These are phyloP conservation scores for California macrophylla DNA, from an alignment of 441 rosid genomes.

Conservation along the genomic window DNA sequence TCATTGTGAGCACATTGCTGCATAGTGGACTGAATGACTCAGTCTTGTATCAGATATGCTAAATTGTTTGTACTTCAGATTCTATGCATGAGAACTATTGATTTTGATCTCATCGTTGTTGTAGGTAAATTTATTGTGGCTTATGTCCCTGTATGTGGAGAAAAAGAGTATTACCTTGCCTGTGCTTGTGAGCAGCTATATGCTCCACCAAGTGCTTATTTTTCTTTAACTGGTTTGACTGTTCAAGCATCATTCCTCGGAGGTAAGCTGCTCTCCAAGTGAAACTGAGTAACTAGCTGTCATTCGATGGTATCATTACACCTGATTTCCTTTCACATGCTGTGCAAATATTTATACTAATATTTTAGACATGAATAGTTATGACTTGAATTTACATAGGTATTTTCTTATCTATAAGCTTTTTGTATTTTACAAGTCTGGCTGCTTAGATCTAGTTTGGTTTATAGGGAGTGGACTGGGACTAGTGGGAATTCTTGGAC, in stretches of 20 bases:
- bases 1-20: background rate
- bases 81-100: background rate
- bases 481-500: background rate
- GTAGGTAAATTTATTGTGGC: constrained; percentile 78
- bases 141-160: constrained; percentile 63
- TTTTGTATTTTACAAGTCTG: no score
- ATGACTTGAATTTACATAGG: background rate
- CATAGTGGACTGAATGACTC: background rate
- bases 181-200: constrained; percentile 78
- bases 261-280: constrained; percentile 36
- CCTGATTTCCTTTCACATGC: background rate
- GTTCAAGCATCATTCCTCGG: constrained; percentile 82
- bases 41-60: background rate
- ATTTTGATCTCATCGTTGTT: constrained; percentile 18
- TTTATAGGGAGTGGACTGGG: background rate
- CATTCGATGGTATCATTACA: background rate
- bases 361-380: background rate
- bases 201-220: constrained; percentile 91
- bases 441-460: no score
- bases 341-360: background rate
- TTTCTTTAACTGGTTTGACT: constrained; percentile 79
- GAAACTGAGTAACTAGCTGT: background rate
- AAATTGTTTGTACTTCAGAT: background rate
- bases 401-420: no score
- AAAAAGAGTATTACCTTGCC: constrained; percentile 84